Evolutionary conservation across 192 early-diverging fungal species (phyloP), one percentile per base, ranked within the genome.

Genomic region (Backusella liffmaniae): DNA sequence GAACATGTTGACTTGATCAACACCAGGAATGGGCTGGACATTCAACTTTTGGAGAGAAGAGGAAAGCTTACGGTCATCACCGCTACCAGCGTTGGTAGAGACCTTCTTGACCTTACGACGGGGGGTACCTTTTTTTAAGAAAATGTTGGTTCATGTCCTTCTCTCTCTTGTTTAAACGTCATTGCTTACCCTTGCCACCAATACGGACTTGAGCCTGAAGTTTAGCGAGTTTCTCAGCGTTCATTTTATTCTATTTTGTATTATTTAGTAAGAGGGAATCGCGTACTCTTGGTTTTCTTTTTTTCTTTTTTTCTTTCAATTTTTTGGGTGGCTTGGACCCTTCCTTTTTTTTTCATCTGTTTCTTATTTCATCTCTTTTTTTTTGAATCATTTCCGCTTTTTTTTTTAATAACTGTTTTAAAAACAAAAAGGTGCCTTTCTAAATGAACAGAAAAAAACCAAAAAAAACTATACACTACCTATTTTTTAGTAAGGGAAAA

Each of bases 1-100:
- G 89, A 98, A 98, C 94, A 99, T 98, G 92, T 99, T 98, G 86
- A 99, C 94, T 79, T 98, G 94, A 88, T 98, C 97, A 75, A 99
- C 93, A 76, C 86, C 89, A 81, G 88, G 84, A 76, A 98, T 89
- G 74, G 90, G 87, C 86, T 95, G 93, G 67, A 95, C 91, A 79
- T 93, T 90, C 73, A 99, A 90, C 91, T 98, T 97, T 83, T 94
- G 96, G 73, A 98, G 88, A 72, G 93, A 89, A 71, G 91, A 86
- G 79, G 92, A 88, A 66, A 99, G 93, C 93, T 97, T 98, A 81
- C 95, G 96, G 88, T 98, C 96, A 83, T 99, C 96, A 84, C 91
- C 87, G 41, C 86, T 89, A 62, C 86, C 77, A 56, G 87, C 36
- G 76, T 75, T 77, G 75, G 84, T 79, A 74, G 86, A 53, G 59